phyloP scores from a whole-genome alignment of 2,329 filamentous ascomycete species.

The Fusarium decemcellulare region DNA sequence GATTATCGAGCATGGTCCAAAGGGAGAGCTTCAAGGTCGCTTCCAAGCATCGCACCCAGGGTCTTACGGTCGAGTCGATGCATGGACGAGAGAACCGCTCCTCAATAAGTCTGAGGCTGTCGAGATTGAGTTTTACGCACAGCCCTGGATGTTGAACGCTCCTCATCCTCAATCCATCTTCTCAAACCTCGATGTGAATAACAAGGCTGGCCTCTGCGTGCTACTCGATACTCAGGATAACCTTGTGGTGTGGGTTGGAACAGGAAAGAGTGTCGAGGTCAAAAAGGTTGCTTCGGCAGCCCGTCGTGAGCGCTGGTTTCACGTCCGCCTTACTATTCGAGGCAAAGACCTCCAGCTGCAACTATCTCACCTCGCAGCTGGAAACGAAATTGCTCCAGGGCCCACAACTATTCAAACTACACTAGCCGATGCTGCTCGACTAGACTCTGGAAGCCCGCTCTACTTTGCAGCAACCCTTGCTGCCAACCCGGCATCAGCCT shows the following conservation, averaged over 20 bases:
- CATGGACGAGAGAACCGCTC: not conserved
- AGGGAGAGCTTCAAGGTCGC: not conserved
- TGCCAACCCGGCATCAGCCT: not conserved
- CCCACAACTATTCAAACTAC: not conserved
- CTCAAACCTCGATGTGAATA: not conserved
- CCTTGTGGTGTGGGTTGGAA: not conserved
- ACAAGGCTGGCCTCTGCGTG: not conserved
- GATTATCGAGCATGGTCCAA: slow-evolving; percentile 18
- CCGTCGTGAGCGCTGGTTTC: slow-evolving; percentile 1
- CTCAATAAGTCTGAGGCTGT: not conserved
- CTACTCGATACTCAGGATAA: not conserved
- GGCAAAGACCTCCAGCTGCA: not conserved
- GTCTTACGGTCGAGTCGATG: not conserved
- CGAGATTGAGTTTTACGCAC: not conserved
- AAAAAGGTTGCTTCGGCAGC: not conserved
- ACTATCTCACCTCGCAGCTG: not conserved
- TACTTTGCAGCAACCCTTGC: not conserved
- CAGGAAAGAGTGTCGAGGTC: not conserved
- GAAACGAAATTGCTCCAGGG: not conserved
- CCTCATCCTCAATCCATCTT: not conserved
- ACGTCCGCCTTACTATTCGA: not conserved
- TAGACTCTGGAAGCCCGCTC: slow-evolving; percentile 2
- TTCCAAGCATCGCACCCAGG: not conserved
- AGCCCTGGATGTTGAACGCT: not conserved
- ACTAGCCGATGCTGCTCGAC: not conserved